phyloP scores from a whole-genome alignment of 225 moss, liverwort and hornwort species.

The Asterella californica region DNA sequence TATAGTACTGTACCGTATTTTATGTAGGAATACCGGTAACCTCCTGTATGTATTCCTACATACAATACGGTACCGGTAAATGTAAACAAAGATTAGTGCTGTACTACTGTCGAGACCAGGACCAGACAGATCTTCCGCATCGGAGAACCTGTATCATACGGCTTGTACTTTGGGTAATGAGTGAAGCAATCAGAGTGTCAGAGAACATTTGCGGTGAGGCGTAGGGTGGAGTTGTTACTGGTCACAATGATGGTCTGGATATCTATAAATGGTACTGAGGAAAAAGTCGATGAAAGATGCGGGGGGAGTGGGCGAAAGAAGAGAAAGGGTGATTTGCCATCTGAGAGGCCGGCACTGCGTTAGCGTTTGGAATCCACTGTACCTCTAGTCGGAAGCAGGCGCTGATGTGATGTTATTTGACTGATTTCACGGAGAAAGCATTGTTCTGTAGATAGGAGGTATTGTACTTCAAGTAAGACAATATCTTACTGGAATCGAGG shows the following conservation, averaged over 20 bases:
- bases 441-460: not conserved
- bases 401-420: not conserved
- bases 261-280: not conserved
- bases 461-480: not conserved
- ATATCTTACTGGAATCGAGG: not conserved
- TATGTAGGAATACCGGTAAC: not conserved
- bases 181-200: conserved; percentile 8
- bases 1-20: not conserved
- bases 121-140: not conserved
- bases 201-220: not conserved
- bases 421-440: not conserved
- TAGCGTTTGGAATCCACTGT: not conserved
- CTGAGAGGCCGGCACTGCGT: not conserved
- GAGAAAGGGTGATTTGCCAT: conserved; percentile 6
- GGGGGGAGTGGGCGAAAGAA: conserved; percentile 1
- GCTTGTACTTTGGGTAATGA: conserved; percentile 1
- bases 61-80: conserved; percentile 1
- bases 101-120: too few species aligned
- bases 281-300: not conserved
- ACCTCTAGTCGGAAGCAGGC: not conserved
- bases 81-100: not conserved
- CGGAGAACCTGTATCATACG: conserved; percentile 1
- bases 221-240: not conserved
- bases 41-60: not conserved
- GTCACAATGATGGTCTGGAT: not conserved